Evolutionary conservation across 495 filamentous ascomycete genomes (phyloP).

Genomic region (Penicillium chermesinum): DNA sequence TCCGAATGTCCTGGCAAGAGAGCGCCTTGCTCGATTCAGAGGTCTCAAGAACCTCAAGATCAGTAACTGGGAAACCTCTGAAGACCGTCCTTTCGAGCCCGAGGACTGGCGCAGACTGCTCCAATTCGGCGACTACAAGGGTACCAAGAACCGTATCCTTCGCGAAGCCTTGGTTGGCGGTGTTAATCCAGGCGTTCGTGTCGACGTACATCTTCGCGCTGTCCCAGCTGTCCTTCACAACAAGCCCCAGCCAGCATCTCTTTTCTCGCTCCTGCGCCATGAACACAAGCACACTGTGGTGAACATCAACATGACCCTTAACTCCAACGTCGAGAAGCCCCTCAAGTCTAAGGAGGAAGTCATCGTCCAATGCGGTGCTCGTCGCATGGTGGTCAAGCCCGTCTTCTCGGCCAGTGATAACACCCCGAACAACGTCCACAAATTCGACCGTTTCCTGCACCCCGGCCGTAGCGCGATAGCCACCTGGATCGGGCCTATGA

Average conservation of each 20-base stretch:
- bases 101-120: slow-evolving; percentile 84
- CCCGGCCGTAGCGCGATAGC: slow-evolving; percentile 89
- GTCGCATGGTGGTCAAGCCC: slow-evolving; percentile 80
- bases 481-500: slow-evolving; percentile 82
- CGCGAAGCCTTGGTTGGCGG: slow-evolving; percentile 82
- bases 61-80: slow-evolving; percentile 79
- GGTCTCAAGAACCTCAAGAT: slow-evolving; percentile 85
- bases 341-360: slow-evolving; percentile 87
- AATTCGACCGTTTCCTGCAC: slow-evolving; percentile 89
- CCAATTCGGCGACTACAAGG: slow-evolving; percentile 76
- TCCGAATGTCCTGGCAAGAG: slow-evolving; percentile 78
- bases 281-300: slow-evolving; percentile 88
- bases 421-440: slow-evolving; percentile 92
- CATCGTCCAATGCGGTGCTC: slow-evolving; percentile 81
- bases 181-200: slow-evolving; percentile 73
- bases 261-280: slow-evolving; percentile 85
- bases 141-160: slow-evolving; percentile 65
- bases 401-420: slow-evolving; percentile 79
- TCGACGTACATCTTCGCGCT: slow-evolving; percentile 71
- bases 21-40: slow-evolving; percentile 78
- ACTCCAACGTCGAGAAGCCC: slow-evolving; percentile 61
- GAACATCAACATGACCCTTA: slow-evolving; percentile 80
- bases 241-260: slow-evolving; percentile 54
- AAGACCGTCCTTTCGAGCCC: slow-evolving; percentile 79
- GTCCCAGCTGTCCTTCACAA: slow-evolving; percentile 58